A percentile compares a stretch with the other conserved stretches of the same genome.
Evolutionary conservation across 2,329 filamentous ascomycete species (phyloP).

Genomic region (Trichoderma guizhouense): DNA sequence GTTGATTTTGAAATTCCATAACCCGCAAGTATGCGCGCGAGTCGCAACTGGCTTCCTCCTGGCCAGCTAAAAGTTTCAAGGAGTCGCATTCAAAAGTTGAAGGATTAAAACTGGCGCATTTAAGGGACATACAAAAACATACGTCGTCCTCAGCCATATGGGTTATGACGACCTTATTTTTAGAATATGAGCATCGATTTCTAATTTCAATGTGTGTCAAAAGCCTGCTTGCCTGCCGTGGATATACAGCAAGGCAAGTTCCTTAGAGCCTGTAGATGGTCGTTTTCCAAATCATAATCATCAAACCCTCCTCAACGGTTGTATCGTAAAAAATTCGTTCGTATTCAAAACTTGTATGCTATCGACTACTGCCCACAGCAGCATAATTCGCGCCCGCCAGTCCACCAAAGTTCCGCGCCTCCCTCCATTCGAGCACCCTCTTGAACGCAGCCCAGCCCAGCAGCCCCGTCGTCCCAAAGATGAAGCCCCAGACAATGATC

Average conservation of each 20-base stretch:
- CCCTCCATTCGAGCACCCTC: slow-evolving; percentile 43
- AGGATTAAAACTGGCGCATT: slow-evolving; percentile 1
- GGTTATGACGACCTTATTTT: background rate
- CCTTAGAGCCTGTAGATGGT: background rate
- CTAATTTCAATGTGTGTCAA: background rate
- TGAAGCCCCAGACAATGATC: slow-evolving; percentile 63
- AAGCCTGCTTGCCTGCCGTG: background rate
- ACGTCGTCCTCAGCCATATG: background rate
- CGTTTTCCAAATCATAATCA: background rate
- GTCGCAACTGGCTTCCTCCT: background rate
- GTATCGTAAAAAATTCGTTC: background rate
- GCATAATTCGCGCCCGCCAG: slow-evolving; percentile 30
- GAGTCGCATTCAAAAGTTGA: background rate
- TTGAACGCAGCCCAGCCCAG: slow-evolving; percentile 58
- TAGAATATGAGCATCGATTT: background rate
- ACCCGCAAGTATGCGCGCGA: background rate
- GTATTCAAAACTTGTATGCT: background rate
- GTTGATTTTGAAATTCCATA: background rate
- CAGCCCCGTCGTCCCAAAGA: slow-evolving; percentile 55
- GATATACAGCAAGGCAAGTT: background rate
- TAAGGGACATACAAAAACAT: slow-evolving; percentile 10
- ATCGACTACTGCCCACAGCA: slow-evolving; percentile 25
- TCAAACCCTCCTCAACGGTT: background rate
- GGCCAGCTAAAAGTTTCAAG: background rate
- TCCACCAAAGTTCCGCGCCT: slow-evolving; percentile 30